Conservation (phyloP, 768 basidiomycete genomes). For the Serpula lacrymans region DNA sequence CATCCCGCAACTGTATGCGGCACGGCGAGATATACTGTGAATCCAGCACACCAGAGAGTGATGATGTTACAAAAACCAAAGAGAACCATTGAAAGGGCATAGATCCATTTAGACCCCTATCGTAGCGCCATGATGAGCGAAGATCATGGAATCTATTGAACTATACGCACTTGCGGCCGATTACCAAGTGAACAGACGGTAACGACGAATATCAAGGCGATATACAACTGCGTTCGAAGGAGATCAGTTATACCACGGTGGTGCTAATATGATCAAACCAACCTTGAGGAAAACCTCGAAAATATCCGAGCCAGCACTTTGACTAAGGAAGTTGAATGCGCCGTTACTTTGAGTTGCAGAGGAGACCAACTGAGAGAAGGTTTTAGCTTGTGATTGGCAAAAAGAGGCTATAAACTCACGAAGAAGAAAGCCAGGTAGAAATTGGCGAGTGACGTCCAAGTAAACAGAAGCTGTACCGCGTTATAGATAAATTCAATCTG, state of each 20-base stretch:
- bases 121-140: conserved; percentile 3
- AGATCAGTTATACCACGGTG: not conserved
- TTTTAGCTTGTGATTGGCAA: conserved; percentile 15
- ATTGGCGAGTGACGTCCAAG: conserved; percentile 92
- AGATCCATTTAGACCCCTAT: conserved; percentile 84
- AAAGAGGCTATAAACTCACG: conserved; percentile 43
- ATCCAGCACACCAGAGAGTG: conserved; percentile 88
- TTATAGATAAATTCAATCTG: conserved; percentile 92
- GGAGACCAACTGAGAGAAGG: conserved; percentile 61
- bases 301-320: conserved; percentile 65
- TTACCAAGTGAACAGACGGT: conserved; percentile 89
- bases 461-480: conserved; percentile 82
- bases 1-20: conserved; percentile 73
- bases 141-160: conserved; percentile 3
- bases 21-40: conserved; percentile 82
- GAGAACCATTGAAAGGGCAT: conserved; percentile 68
- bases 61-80: conserved; percentile 79
- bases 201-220: conserved; percentile 78
- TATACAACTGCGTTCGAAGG: conserved; percentile 60
- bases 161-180: conserved; percentile 57
- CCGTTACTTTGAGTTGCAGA: conserved; percentile 69
- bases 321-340: conserved; percentile 80
- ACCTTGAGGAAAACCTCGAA: conserved; percentile 75
- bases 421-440: conserved; percentile 96
- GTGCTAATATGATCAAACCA: conserved; percentile 11